phyloP scores from a whole-genome alignment of 805 yeast genomes.

The Starmerella gropengiesseri region DNA sequence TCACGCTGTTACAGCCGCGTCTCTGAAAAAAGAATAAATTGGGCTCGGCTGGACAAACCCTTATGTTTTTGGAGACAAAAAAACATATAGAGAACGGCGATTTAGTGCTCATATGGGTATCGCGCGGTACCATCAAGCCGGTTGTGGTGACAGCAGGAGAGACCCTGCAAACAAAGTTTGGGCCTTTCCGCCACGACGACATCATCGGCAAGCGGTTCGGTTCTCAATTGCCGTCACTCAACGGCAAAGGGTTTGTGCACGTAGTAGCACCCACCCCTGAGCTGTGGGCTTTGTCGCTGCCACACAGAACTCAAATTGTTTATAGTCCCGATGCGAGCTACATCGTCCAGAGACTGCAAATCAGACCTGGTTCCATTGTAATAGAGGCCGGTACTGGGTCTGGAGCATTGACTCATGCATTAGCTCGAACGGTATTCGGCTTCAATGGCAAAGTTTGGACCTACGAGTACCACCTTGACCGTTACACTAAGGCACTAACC shows the following conservation, averaged over 20 bases:
- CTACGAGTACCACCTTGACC: constrained; percentile 80
- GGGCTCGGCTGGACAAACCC: background rate
- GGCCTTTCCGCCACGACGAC: constrained; percentile 69
- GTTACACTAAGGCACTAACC: constrained; percentile 63
- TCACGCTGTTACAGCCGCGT: background rate
- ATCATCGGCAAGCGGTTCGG: constrained; percentile 82
- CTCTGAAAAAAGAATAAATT: background rate
- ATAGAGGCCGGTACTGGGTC: constrained; percentile 98
- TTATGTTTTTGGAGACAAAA: constrained; percentile 30
- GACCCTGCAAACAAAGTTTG: constrained; percentile 72
- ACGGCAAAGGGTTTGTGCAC: constrained; percentile 71
- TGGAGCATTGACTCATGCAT: constrained; percentile 87
- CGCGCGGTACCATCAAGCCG: constrained; percentile 72
- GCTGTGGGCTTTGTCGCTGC: constrained; percentile 88
- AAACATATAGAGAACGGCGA: constrained; percentile 74
- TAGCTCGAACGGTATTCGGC: constrained; percentile 62
- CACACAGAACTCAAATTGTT: constrained; percentile 96
- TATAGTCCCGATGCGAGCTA: constrained; percentile 92
- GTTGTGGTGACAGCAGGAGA: constrained; percentile 49
- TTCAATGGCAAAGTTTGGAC: constrained; percentile 56
- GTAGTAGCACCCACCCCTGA: constrained; percentile 88
- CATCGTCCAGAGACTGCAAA: constrained; percentile 68
- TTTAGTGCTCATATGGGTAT: constrained; percentile 73
- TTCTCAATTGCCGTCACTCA: constrained; percentile 58
- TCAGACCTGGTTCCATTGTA: constrained; percentile 63